Conservation (phyloP, 2,329 filamentous ascomycete species). For the Albophoma yamanashiensis region DNA sequence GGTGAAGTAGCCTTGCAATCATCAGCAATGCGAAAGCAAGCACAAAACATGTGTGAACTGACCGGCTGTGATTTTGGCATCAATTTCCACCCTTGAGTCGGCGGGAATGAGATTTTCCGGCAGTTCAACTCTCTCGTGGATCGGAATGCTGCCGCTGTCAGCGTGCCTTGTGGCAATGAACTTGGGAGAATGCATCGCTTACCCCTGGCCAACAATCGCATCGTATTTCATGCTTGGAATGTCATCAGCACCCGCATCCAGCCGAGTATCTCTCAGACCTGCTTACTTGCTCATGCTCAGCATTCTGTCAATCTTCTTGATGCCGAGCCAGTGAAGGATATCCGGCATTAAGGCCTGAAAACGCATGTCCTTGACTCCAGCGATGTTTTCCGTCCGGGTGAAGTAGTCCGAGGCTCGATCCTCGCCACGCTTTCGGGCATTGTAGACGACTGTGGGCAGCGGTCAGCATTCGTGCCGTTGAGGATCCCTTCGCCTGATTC, state of each 20-base stretch:
- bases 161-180: background rate
- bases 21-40: background rate
- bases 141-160: conserved; percentile 53
- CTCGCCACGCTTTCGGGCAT: conserved; percentile 67
- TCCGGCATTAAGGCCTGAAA: conserved; percentile 98
- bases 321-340: conserved; percentile 95
- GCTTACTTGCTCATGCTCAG: conserved; percentile 92
- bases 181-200: background rate
- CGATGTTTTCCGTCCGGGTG: conserved; percentile 94
- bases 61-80: conserved; percentile 96
- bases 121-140: conserved; percentile 81
- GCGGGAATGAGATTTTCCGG: conserved; percentile 89
- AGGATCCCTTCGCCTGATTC: background rate
- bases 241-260: conserved; percentile 13
- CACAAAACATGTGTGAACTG: conserved; percentile 20
- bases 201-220: conserved; percentile 76
- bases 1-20: conserved; percentile 59
- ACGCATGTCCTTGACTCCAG: conserved; percentile 92
- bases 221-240: conserved; percentile 72
- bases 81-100: conserved; percentile 95
- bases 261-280: background rate
- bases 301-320: conserved; percentile 98
- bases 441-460: conserved; percentile 49
- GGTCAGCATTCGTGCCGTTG: background rate
- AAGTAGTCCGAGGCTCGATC: conserved; percentile 89